Evolutionary conservation across 345 rosid genomes (phyloP), one percentile per base, ranked within the genome.

Genomic region (Bruguiera gymnorhiza): DNA sequence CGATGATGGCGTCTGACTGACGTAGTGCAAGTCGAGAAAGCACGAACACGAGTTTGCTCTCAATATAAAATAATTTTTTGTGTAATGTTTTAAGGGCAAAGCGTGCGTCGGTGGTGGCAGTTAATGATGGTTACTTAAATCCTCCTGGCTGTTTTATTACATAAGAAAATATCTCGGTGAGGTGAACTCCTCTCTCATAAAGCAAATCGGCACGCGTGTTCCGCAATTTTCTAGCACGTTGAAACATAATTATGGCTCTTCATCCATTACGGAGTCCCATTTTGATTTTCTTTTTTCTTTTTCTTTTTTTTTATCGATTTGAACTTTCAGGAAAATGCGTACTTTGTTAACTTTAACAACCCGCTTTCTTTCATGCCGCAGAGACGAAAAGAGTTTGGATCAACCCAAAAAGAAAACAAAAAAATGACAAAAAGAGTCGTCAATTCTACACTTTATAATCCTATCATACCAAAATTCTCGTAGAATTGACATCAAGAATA

Each of bases 31-130:
- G 26, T 21, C 29, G 19, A 10, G 31, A 53, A 23, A 21, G 15
- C 36, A 51, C 62, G 71, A 48, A 18, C 66, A 64, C 29, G 19
- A 19, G 66, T 66, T n/a, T n/a, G 63, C 54, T 8, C 43, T 11
- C 43, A 1, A 59, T 3, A n/a, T 62, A 37, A 10, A 4, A 37
- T 52, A 60, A 10, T 39, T 37, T 43, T 43, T 23, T 31, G 37
- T 6, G 66, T 69, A 24, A 24, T 24, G 57, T 54, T 48, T 75
- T 15, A 29, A 31, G 66, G 76, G 76, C 79, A 69, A 70, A 59
- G 86, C 81, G 86, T 75, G 86, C 81, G 10, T 23, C 58, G 68
- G 71, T 65, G 55, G 76, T 63, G 69, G 76, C 78, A 72, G 76
- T 74, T 74, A 76, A 79, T 79, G 76, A 82, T 82, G 79, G 71